Base-by-base conservation (phyloP, 139 green algal genomes). In the Zygnema cylindricum region DNA sequence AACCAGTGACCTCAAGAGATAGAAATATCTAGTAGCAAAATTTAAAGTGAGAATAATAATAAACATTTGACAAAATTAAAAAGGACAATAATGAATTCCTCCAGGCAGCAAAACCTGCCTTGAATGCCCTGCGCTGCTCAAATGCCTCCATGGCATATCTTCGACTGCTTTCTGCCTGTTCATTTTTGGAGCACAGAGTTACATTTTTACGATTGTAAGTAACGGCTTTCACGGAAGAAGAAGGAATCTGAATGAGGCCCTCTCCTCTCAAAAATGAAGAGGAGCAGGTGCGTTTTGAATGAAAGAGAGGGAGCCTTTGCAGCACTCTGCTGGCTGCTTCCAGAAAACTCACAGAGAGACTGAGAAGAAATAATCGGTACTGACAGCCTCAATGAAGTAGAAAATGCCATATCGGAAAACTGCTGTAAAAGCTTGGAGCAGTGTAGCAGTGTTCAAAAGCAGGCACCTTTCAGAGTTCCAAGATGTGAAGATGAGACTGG, bases 91-190 rank as follows among this genome's bases (percentile, higher is more conserved):
- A n/a, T n/a, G 57, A n/a, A n/a, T n/a, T 30, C 57, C 30, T n/a
- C 30, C 57, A n/a, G 30, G 30, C 57, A 73, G 57, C 57, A 30
- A 30, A n/a, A n/a, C 57, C 30, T 73, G 30, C 71, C 71, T 79
- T 79, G 71, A 79, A 79, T 41, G 71, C 71, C 36, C 71, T 7
- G 11, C 71, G 71, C 71, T 79, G 71, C 36, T 43, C 7, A 16
- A 79, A 79, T 41, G 71, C 7, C 71, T 79, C 71, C 36, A 79
- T 25, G 7, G 71, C 71, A 43, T 7, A 7, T 41, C 7, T 16
- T 7, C 71, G 71, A 7, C 49, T 7, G 7, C 16, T 7, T 16
- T 63, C 49, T 16, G 49, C 49, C 7, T 7, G 49, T 63, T 63
- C 49, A 7, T 63, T 7, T 16, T 7, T 16, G 7, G 49, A 63